Evolutionary conservation across 2,329 filamentous ascomycete species (phyloP).

Genomic region (Colletotrichum eremochloae): DNA sequence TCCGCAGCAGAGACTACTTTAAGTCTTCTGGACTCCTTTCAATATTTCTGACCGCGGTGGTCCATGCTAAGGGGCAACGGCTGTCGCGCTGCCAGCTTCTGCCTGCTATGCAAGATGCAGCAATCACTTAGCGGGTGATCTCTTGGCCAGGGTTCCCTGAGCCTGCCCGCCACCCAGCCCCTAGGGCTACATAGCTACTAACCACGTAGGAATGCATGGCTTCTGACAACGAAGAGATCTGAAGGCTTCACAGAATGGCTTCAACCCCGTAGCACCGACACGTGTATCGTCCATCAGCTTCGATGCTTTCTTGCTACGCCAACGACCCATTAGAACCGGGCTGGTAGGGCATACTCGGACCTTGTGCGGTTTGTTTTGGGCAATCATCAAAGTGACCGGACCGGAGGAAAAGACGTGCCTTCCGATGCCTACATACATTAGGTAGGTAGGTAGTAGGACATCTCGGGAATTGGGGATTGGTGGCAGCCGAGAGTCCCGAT

Average conservation of each 20-base stretch:
- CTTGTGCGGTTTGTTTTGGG: neutral
- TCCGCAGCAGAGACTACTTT: neutral
- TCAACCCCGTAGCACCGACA: neutral
- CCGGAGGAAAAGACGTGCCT: neutral
- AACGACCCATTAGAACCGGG: neutral
- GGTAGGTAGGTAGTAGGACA: neutral
- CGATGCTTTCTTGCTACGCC: neutral
- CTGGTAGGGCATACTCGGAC: neutral
- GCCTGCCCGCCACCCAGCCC: neutral
- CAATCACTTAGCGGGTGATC: slow-evolving; percentile 33
- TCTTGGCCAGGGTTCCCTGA: slow-evolving; percentile 22
- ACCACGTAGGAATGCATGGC: neutral
- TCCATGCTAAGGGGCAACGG: neutral
- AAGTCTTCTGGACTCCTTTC: neutral
- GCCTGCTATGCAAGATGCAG: slow-evolving; percentile 30
- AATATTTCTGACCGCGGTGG: too few relatives aligned
- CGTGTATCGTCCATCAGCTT: neutral
- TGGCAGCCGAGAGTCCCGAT: slow-evolving; percentile 34
- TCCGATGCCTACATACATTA: neutral
- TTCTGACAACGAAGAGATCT: neutral
- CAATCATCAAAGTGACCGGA: slow-evolving; percentile 8
- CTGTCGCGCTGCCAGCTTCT: slow-evolving; percentile 13
- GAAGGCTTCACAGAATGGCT: neutral
- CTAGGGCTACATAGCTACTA: neutral
- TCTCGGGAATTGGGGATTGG: slow-evolving; percentile 19